These are phyloP conservation scores for Lepidium didymum DNA, from an alignment of 345 rosid species.

Conservation along the genomic window DNA sequence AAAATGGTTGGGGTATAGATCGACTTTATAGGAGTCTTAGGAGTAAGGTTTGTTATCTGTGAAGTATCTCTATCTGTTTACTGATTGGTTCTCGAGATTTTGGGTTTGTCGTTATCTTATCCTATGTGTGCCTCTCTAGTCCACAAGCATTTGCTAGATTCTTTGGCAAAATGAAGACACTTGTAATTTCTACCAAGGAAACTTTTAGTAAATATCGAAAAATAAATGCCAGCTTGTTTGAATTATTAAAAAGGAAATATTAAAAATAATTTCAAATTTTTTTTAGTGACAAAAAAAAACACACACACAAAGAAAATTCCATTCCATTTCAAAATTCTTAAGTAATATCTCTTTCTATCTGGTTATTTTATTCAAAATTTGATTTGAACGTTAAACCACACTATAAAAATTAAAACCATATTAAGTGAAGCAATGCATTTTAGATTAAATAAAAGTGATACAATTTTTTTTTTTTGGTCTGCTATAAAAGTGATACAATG, in stretches of 20 bases:
- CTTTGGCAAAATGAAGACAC: neutral
- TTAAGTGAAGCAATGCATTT: neutral
- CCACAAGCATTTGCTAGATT: slow-evolving; percentile 9
- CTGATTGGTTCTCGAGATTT: slow-evolving; percentile 25
- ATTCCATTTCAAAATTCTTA: neutral
- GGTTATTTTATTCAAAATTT: neutral
- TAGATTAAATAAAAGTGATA: neutral
- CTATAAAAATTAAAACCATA: neutral
- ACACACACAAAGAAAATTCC: neutral
- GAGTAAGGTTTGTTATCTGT: slow-evolving; percentile 30
- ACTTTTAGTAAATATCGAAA: neutral
- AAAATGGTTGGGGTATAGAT: slow-evolving; percentile 5
- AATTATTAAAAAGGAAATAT: neutral
- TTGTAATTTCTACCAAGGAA: neutral
- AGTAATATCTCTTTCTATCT: neutral
- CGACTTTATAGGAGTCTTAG: neutral
- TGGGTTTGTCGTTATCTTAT: neutral
- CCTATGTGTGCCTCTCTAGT: slow-evolving; percentile 20
- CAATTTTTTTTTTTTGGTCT: no score
- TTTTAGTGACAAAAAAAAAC: no score
- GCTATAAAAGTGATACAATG: neutral
- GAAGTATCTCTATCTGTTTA: slow-evolving; percentile 20
- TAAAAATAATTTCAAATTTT: neutral
- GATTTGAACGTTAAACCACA: neutral
- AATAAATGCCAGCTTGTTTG: neutral